phyloP scores from a whole-genome alignment of 2,329 filamentous ascomycete species.

The Talaromyces marneffei region DNA sequence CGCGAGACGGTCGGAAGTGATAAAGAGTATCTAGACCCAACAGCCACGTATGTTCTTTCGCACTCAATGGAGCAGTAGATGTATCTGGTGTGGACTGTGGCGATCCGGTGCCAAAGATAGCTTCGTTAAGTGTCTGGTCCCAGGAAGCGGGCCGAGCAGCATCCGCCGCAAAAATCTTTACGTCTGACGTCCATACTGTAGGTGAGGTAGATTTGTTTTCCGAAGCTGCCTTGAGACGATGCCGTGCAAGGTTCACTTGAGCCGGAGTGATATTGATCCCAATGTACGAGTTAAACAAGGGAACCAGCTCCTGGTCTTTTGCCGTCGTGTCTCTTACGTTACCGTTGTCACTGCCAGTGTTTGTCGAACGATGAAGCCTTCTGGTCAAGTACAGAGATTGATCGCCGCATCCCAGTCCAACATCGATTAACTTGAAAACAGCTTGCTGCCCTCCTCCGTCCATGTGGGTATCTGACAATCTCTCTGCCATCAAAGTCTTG shows the following conservation, averaged over 20 bases:
- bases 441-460: not conserved
- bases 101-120: slow-evolving; percentile 12
- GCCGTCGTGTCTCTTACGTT: slow-evolving; percentile 10
- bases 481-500: slow-evolving; percentile 7
- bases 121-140: slow-evolving; percentile 25
- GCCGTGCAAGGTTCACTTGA: slow-evolving; percentile 38
- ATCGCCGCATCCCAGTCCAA: slow-evolving; percentile 57
- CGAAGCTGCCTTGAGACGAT: slow-evolving; percentile 12
- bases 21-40: slow-evolving; percentile 54
- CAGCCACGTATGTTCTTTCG: slow-evolving; percentile 42
- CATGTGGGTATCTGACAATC: not conserved
- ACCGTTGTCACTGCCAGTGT: not conserved
- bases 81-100: slow-evolving; percentile 1
- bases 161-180: slow-evolving; percentile 44
- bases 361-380: slow-evolving; percentile 17
- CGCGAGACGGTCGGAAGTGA: slow-evolving; percentile 51
- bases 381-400: slow-evolving; percentile 47
- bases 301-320: not conserved
- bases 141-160: slow-evolving; percentile 46
- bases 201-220: not conserved
- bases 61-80: not conserved
- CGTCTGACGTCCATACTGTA: slow-evolving; percentile 6
- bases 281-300: slow-evolving; percentile 43
- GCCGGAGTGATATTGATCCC: slow-evolving; percentile 48
- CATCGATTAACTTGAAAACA: slow-evolving; percentile 37